These are phyloP conservation scores for Skeletonema tropicum DNA, from an alignment of 108 stramenopile genomes.

Conservation along the genomic window DNA sequence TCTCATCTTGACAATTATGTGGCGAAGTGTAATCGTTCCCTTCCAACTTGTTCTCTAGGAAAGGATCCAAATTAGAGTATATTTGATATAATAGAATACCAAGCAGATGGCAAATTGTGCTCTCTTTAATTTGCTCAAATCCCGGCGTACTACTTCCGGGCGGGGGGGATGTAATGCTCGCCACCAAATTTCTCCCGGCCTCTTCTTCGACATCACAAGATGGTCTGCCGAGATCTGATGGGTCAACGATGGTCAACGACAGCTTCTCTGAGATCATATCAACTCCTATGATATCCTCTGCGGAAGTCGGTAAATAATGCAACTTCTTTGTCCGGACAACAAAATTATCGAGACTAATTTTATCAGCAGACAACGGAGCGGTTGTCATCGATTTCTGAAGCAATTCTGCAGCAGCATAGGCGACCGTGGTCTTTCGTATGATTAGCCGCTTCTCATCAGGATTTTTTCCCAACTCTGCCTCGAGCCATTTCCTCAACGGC, in stretches of 20 bases:
- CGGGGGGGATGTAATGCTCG: neutral
- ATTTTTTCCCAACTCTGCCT: neutral
- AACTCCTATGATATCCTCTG: slow-evolving; percentile 3
- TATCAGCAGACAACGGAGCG: neutral
- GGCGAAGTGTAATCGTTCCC: neutral
- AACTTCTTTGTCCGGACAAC: neutral
- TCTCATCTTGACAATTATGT: neutral
- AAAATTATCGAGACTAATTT: slow-evolving; percentile 8
- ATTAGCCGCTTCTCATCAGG: neutral
- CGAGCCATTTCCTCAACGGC: slow-evolving; percentile 1
- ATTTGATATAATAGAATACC: neutral
- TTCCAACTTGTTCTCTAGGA: slow-evolving; percentile 6
- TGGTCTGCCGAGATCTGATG: neutral
- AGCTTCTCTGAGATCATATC: slow-evolving; percentile 9
- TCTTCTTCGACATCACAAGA: neutral
- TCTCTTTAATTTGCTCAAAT: neutral
- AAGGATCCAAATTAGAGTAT: slow-evolving; percentile 6
- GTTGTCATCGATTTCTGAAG: neutral
- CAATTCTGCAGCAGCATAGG: slow-evolving; percentile 21
- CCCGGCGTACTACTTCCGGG: neutral
- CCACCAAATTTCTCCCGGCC: neutral
- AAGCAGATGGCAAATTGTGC: neutral
- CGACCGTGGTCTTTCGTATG: slow-evolving; percentile 26
- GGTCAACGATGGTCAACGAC: slow-evolving; percentile 1
- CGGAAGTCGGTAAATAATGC: neutral